A percentile compares a stretch with the other conserved stretches of the same genome.
These are phyloP conservation scores for Cylindrotheca closterium DNA, from an alignment of 108 stramenopile species.

Conservation along the genomic window DNA sequence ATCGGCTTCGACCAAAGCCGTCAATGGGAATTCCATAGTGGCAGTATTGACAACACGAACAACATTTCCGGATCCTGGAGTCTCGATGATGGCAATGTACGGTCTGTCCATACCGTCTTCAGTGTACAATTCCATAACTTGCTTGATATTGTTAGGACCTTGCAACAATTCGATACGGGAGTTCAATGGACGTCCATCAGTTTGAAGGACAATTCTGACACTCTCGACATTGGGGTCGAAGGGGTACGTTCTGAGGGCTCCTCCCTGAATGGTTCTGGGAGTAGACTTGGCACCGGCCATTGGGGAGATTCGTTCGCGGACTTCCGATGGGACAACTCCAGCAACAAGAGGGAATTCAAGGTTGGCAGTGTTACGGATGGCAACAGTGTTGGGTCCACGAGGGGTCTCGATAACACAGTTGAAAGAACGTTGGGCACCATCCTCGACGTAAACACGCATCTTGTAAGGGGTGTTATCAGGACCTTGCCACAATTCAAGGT, in stretches of 20 bases:
- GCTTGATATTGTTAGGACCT: constrained; percentile 90
- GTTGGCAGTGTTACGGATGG: constrained; percentile 75
- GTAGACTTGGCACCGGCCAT: constrained; percentile 38
- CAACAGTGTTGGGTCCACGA: constrained; percentile 73
- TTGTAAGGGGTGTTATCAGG: constrained; percentile 82
- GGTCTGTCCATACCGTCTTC: constrained; percentile 83
- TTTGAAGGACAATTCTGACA: constrained; percentile 69
- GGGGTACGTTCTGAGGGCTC: constrained; percentile 71
- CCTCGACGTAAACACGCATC: constrained; percentile 81
- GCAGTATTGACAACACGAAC: constrained; percentile 85
- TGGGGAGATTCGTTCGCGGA: constrained; percentile 43
- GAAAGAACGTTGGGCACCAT: constrained; percentile 76
- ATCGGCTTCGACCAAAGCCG: constrained; percentile 70
- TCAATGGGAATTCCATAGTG: constrained; percentile 82
- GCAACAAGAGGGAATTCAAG: constrained; percentile 78
- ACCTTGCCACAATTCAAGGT: constrained; percentile 75
- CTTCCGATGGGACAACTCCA: constrained; percentile 51
- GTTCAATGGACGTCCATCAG: constrained; percentile 85
- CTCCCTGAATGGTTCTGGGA: constrained; percentile 74
- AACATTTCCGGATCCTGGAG: constrained; percentile 80
- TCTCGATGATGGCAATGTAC: constrained; percentile 79
- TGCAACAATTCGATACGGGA: constrained; percentile 79
- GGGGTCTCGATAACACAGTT: constrained; percentile 73
- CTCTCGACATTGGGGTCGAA: constrained; percentile 69
- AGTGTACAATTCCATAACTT: constrained; percentile 83